Percentiles rank a stretch among this genome's conserved stretches.
Conservation (phyloP, 345 rosid species). For the Garcia nutans region DNA sequence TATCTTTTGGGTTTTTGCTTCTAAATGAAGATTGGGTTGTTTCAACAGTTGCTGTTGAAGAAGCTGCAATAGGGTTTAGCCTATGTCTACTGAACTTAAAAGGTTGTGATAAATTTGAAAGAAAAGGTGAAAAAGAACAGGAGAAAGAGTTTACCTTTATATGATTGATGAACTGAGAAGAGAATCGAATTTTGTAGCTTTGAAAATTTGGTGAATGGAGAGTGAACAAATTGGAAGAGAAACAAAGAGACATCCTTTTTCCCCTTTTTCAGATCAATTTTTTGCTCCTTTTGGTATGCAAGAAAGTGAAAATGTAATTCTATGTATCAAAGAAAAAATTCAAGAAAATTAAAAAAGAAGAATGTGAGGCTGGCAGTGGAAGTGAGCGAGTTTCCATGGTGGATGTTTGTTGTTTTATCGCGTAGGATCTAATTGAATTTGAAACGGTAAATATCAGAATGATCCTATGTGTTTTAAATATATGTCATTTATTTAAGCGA, state of each 20-base stretch:
- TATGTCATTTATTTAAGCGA: not conserved
- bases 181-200: conserved; percentile 30
- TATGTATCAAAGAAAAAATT: not conserved
- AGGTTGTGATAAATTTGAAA: conserved; percentile 20
- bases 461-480: conserved; percentile 8
- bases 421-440: conserved; percentile 7
- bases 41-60: conserved; percentile 39
- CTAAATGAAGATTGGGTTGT: conserved; percentile 47
- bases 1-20: conserved; percentile 53
- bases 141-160: conserved; percentile 54
- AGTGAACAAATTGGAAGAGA: conserved; percentile 43
- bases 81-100: conserved; percentile 33
- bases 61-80: conserved; percentile 39
- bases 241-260: conserved; percentile 31
- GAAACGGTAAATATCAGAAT: not conserved
- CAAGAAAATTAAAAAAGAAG: not conserved
- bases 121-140: conserved; percentile 21
- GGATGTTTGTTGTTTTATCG: conserved; percentile 31
- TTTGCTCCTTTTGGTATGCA: not conserved
- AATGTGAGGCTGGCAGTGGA: conserved; percentile 13
- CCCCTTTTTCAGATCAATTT: too few species aligned
- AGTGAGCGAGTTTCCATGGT: conserved; percentile 34
- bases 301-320: not conserved
- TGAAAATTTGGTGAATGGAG: conserved; percentile 31
- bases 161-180: conserved; percentile 41